These are phyloP conservation scores for Aureobasidium leucospermi DNA, from an alignment of 2,329 filamentous ascomycete species.

Conservation along the genomic window DNA sequence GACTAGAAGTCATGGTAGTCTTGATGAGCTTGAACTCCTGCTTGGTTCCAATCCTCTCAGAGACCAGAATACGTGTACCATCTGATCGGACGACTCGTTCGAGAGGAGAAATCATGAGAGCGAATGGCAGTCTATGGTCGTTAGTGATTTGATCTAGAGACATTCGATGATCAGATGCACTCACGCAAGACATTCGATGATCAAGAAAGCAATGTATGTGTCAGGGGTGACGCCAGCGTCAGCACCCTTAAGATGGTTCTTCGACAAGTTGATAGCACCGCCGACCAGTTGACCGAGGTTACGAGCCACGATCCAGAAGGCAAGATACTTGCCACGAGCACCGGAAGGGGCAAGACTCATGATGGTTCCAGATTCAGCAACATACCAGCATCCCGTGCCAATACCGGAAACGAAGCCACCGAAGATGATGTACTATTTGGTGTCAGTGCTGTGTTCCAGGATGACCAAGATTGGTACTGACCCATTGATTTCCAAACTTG, in stretches of 20 bases:
- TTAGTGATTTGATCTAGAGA: no score
- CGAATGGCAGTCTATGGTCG: conserved; percentile 36
- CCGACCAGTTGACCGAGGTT: conserved; percentile 12
- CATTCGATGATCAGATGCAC: no score
- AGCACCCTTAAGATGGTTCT: conserved; percentile 11
- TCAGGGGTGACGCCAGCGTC: conserved; percentile 27
- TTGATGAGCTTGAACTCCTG: conserved; percentile 13
- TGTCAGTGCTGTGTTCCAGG: conserved; percentile 26
- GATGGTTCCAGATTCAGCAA: conserved; percentile 7
- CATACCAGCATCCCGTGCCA: conserved; percentile 11
- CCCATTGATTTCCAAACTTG: conserved; percentile 14
- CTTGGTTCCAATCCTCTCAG: conserved; percentile 4
- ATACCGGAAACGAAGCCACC: conserved; percentile 29
- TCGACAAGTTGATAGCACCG: conserved; percentile 12
- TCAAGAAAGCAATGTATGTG: conserved; percentile 42
- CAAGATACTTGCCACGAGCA: conserved; percentile 11
- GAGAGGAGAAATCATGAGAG: conserved; percentile 40
- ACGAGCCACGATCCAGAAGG: conserved; percentile 11
- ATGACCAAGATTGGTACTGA: background rate
- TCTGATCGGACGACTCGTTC: conserved; percentile 41
- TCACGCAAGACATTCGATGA: conserved; percentile 38
- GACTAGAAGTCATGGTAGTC: conserved; percentile 6
- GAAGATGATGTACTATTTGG: conserved; percentile 37
- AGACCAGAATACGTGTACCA: conserved; percentile 20
- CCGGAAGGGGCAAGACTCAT: conserved; percentile 8